Conservation (phyloP, 192 early-diverging fungal genomes). For the Gigaspora rosea region DNA sequence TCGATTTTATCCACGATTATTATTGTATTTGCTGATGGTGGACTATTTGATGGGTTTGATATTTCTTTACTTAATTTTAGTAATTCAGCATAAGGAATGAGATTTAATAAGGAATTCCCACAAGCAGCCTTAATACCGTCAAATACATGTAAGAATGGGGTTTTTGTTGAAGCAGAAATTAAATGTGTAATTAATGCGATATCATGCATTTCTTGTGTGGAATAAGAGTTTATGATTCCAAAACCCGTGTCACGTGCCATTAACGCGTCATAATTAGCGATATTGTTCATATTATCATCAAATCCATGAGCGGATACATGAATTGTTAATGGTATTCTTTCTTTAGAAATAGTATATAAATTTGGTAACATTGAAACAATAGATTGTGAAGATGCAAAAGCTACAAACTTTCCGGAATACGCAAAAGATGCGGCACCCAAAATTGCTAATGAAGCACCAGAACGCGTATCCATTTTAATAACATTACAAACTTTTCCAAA, state of each 20-base stretch:
- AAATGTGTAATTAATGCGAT: conserved; percentile 84
- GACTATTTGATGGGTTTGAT: conserved; percentile 33
- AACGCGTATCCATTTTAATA: conserved; percentile 74
- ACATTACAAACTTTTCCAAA: conserved; percentile 68
- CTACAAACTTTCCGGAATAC: conserved; percentile 41
- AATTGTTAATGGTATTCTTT: conserved; percentile 69
- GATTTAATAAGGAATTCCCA: conserved; percentile 52
- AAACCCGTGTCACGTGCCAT: conserved; percentile 79
- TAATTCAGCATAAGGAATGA: conserved; percentile 54
- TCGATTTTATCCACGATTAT: conserved; percentile 43
- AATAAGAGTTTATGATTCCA: conserved; percentile 70
- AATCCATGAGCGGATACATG: conserved; percentile 78
- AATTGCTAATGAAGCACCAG: conserved; percentile 76
- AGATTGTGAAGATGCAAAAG: conserved; percentile 72
- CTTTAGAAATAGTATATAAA: conserved; percentile 69
- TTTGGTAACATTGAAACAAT: conserved; percentile 83
- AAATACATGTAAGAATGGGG: conserved; percentile 82
- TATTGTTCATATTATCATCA: conserved; percentile 59
- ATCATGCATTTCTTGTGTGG: conserved; percentile 89
- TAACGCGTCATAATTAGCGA: conserved; percentile 68
- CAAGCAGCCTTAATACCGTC: conserved; percentile 66
- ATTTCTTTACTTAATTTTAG: conserved; percentile 44
- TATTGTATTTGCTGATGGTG: background rate
- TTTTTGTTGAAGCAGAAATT: conserved; percentile 56
- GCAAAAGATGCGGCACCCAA: conserved; percentile 65